phyloP scores from a whole-genome alignment of 768 basidiomycete species.

The Fibroporia radiculosa region DNA sequence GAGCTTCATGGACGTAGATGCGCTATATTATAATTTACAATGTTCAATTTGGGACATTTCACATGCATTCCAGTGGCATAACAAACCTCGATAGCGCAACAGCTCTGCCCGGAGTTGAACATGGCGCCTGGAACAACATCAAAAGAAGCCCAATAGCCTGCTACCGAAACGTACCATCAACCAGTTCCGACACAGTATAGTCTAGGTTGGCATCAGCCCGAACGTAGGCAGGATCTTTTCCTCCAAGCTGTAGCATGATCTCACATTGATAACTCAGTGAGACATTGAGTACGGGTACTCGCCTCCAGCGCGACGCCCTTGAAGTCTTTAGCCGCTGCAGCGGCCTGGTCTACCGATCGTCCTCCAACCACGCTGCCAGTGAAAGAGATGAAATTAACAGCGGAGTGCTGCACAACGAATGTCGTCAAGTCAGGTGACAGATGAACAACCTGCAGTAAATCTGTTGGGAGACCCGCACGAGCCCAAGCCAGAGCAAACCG shows the following conservation, averaged over 20 bases:
- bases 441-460: conserved; percentile 71
- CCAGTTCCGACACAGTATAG: conserved; percentile 79
- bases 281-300: conserved; percentile 2
- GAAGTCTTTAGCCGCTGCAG: conserved; percentile 59
- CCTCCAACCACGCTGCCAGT: conserved; percentile 86
- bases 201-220: conserved; percentile 77
- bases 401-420: conserved; percentile 52
- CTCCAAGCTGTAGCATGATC: conserved; percentile 59
- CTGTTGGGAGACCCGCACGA: conserved; percentile 72
- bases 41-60: too few relatives aligned
- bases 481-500: conserved; percentile 61
- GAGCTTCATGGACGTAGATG: conserved; percentile 85
- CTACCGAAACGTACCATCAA: conserved; percentile 79
- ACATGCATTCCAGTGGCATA: too few relatives aligned
- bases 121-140: conserved; percentile 54
- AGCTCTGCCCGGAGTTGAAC: conserved; percentile 98
- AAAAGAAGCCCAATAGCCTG: too few relatives aligned
- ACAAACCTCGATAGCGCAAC: conserved; percentile 83
- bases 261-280: not conserved
- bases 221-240: conserved; percentile 97
- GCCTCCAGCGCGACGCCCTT: conserved; percentile 87
- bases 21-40: too few relatives aligned
- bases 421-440: conserved; percentile 55
- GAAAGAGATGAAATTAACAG: conserved; percentile 80
- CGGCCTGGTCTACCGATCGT: conserved; percentile 61